Percentiles rank a stretch among this genome's conserved stretches.
These are phyloP conservation scores for Acorus gramineus DNA, from an alignment of 106 monocot species.

Conservation along the genomic window DNA sequence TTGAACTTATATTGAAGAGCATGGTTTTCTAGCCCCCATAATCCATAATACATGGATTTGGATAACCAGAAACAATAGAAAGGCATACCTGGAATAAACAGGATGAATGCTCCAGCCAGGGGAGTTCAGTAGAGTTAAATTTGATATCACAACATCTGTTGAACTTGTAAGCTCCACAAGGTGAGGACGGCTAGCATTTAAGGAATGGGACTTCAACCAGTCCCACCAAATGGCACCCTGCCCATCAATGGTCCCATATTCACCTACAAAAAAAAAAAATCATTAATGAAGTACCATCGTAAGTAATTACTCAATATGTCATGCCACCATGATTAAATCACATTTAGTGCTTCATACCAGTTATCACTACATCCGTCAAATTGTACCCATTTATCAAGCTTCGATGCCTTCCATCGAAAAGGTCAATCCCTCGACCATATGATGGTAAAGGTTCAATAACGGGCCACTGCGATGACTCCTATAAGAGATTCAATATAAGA, in stretches of 20 bases:
- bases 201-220: slow-evolving; percentile 33
- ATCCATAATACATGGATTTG: too few relatives aligned
- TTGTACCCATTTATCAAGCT: slow-evolving; percentile 77
- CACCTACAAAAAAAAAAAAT: slow-evolving; percentile 19
- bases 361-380: slow-evolving; percentile 76
- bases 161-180: slow-evolving; percentile 59
- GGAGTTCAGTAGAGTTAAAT: slow-evolving; percentile 57
- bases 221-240: slow-evolving; percentile 83
- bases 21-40: too few relatives aligned
- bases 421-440: slow-evolving; percentile 60
- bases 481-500: slow-evolving; percentile 3
- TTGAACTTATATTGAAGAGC: too few relatives aligned
- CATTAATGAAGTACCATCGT: not conserved
- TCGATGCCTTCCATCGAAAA: slow-evolving; percentile 46
- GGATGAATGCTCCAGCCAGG: slow-evolving; percentile 75
- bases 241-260: slow-evolving; percentile 72
- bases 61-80: not conserved
- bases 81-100: slow-evolving; percentile 51
- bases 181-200: slow-evolving; percentile 61
- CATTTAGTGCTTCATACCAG: slow-evolving; percentile 27
- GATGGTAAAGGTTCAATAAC: slow-evolving; percentile 62
- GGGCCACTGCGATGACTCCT: slow-evolving; percentile 74
- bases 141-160: slow-evolving; percentile 43
- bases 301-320: too few relatives aligned
- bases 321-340: not conserved